Evolutionary conservation across 495 filamentous ascomycete species (phyloP).

Genomic region (Lichenothelia convexa): DNA sequence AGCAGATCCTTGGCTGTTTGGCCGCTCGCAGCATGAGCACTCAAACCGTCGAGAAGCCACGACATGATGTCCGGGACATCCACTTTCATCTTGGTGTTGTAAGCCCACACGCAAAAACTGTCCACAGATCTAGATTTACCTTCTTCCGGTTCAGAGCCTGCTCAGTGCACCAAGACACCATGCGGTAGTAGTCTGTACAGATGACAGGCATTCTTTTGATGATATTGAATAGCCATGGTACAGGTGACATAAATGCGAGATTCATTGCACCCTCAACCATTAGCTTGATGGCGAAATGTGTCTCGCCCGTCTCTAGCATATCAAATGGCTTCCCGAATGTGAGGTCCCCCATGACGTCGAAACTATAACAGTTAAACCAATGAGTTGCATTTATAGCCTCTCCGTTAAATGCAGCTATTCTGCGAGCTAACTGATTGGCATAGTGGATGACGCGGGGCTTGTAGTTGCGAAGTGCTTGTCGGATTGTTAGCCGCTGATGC

Average conservation of each 20-base stretch:
- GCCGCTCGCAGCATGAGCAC: too few species aligned
- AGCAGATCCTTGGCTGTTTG: too few species aligned
- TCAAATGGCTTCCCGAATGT: slow-evolving; percentile 21
- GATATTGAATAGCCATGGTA: slow-evolving; percentile 9
- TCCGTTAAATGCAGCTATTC: not conserved
- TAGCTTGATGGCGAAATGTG: slow-evolving; percentile 8
- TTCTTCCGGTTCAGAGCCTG: not conserved
- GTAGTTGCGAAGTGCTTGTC: not conserved
- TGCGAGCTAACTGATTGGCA: not conserved
- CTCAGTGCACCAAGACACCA: slow-evolving; percentile 6
- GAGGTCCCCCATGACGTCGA: slow-evolving; percentile 23
- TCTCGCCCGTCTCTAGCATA: slow-evolving; percentile 12
- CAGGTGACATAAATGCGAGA: slow-evolving; percentile 5
- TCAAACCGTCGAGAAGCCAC: too few species aligned
- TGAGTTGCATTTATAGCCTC: slow-evolving; percentile 14
- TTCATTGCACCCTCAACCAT: slow-evolving; percentile 9
- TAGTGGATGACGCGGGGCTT: not conserved
- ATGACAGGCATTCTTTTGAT: slow-evolving; percentile 3
- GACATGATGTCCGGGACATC: too few species aligned
- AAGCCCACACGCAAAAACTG: too few species aligned
- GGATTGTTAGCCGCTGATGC: too few species aligned
- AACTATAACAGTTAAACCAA: slow-evolving; percentile 22
- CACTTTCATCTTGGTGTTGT: too few species aligned
- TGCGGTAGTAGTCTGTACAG: too few species aligned
- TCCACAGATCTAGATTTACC: too few species aligned